phyloP scores from a whole-genome alignment of 2,329 filamentous ascomycete species.

The Colletotrichum liriopes region DNA sequence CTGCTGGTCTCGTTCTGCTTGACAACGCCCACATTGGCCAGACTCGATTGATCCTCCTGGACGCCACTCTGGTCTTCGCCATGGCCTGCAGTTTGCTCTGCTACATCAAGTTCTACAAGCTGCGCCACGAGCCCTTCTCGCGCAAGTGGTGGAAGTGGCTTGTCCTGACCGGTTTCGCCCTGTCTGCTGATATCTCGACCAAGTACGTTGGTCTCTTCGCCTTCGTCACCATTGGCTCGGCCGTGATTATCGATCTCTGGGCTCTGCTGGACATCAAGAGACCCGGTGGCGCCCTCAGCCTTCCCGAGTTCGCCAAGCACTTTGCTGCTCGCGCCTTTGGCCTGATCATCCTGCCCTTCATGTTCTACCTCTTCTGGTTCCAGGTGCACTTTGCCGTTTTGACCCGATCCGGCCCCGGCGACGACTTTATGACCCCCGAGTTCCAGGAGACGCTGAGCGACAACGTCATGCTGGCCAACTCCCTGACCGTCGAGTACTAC shows the following conservation, averaged over 20 bases:
- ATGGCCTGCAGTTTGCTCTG: conserved; percentile 95
- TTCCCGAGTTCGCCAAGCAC: conserved; percentile 89
- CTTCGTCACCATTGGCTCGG: conserved; percentile 96
- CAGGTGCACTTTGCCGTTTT: conserved; percentile 98
- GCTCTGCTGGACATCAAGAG: conserved; percentile 92
- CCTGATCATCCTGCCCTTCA: conserved; percentile 90
- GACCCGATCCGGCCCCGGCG: conserved; percentile 89
- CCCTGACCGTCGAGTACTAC: conserved; percentile 90
- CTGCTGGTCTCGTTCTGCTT: conserved; percentile 88
- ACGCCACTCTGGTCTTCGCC: conserved; percentile 93
- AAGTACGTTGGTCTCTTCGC: conserved; percentile 98
- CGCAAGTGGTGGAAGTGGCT: conserved; percentile 99
- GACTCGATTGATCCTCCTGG: conserved; percentile 93
- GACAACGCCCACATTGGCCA: conserved; percentile 99
- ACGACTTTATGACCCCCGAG: conserved; percentile 98
- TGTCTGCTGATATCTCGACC: conserved; percentile 98
- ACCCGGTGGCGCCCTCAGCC: conserved; percentile 82
- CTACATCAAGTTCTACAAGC: conserved; percentile 98
- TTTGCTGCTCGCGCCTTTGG: conserved; percentile 89
- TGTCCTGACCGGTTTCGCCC: conserved; percentile 90
- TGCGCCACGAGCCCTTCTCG: conserved; percentile 88
- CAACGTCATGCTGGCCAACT: conserved; percentile 91
- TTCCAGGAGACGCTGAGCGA: conserved; percentile 98
- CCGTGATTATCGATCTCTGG: conserved; percentile 96
- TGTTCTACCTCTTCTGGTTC: conserved; percentile 99